Percentiles rank a stretch among this genome's conserved stretches.
Conservation (phyloP, 352 stramenopile genomes). For the Aphanomyces euteiches region DNA sequence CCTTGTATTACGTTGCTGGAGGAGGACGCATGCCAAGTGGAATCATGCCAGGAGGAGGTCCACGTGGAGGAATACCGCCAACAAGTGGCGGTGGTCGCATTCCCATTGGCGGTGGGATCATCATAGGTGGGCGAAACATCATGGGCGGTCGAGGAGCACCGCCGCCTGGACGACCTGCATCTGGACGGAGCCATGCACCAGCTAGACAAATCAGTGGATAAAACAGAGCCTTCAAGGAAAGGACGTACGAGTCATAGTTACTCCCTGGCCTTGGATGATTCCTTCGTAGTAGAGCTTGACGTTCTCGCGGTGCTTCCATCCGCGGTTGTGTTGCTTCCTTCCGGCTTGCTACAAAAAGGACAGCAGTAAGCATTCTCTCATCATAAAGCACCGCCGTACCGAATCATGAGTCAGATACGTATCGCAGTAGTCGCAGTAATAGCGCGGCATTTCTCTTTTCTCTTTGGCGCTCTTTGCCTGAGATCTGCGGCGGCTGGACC, state of each 20-base stretch:
- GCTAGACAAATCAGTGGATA: slow-evolving; percentile 22
- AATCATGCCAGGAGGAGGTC: slow-evolving; percentile 73
- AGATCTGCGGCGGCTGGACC: not conserved
- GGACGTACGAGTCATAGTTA: slow-evolving; percentile 27
- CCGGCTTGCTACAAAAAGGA: slow-evolving; percentile 70
- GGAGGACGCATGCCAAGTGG: slow-evolving; percentile 70
- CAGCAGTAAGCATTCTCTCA: not conserved
- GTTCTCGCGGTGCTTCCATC: slow-evolving; percentile 94
- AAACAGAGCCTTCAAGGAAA: not conserved
- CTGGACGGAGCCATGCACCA: slow-evolving; percentile 29
- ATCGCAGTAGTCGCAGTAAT: slow-evolving; percentile 94
- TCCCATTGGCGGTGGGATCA: slow-evolving; percentile 19
- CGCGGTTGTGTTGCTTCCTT: slow-evolving; percentile 91
- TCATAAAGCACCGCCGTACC: slow-evolving; percentile 39
- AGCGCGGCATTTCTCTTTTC: slow-evolving; percentile 79
- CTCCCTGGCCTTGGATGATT: slow-evolving; percentile 41
- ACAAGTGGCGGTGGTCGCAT: slow-evolving; percentile 34
- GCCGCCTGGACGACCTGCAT: slow-evolving; percentile 12
- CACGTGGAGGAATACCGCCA: slow-evolving; percentile 57
- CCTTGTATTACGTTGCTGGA: slow-evolving; percentile 32
- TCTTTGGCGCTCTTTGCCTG: not conserved
- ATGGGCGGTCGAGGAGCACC: slow-evolving; percentile 15
- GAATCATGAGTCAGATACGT: slow-evolving; percentile 94
- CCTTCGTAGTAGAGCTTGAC: slow-evolving; percentile 91
- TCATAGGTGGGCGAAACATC: slow-evolving; percentile 17